Percentiles rank a stretch among this genome's conserved stretches.
Evolutionary conservation across 805 yeast genomes (phyloP).

Genomic region (Yamadazyma sp.): DNA sequence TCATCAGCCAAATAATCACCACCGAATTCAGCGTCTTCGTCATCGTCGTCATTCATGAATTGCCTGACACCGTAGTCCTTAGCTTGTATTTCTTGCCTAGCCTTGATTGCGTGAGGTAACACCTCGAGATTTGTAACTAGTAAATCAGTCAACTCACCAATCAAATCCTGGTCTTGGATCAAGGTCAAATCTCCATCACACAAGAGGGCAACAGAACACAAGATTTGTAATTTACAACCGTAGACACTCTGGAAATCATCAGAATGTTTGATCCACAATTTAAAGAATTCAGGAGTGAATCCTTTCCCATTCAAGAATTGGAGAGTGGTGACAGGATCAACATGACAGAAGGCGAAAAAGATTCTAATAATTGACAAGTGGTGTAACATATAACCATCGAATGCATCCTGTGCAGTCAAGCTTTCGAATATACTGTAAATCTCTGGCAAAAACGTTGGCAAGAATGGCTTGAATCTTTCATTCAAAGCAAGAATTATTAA

Average conservation of each 20-base stretch:
- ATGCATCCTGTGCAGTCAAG: constrained; percentile 38
- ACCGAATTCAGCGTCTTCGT: constrained; percentile 32
- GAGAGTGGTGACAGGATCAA: constrained; percentile 38
- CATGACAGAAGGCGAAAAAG: constrained; percentile 39
- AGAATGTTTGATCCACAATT: constrained; percentile 49
- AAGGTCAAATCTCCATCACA: constrained; percentile 28
- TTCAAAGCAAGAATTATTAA: constrained; percentile 32
- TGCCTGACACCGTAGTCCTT: constrained; percentile 37
- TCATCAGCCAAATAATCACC: constrained; percentile 31
- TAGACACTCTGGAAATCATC: constrained; percentile 52
- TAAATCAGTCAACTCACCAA: constrained; percentile 39
- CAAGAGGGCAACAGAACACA: constrained; percentile 44
- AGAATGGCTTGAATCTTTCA: constrained; percentile 29
- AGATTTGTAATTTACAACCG: constrained; percentile 53
- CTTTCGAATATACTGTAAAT: constrained; percentile 34
- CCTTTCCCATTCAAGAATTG: constrained; percentile 38
- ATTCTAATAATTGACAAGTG: constrained; percentile 44
- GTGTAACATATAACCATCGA: constrained; percentile 46
- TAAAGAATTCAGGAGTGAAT: constrained; percentile 38
- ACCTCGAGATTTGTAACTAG: constrained; percentile 42
- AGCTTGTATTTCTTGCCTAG: constrained; percentile 44
- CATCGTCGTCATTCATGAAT: constrained; percentile 23
- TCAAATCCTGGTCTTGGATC: constrained; percentile 32
- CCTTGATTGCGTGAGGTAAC: constrained; percentile 50
- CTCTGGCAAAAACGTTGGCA: constrained; percentile 34